These are phyloP conservation scores for Isochrysis galbana DNA, from an alignment of 78 protist genomes.

Conservation along the genomic window DNA sequence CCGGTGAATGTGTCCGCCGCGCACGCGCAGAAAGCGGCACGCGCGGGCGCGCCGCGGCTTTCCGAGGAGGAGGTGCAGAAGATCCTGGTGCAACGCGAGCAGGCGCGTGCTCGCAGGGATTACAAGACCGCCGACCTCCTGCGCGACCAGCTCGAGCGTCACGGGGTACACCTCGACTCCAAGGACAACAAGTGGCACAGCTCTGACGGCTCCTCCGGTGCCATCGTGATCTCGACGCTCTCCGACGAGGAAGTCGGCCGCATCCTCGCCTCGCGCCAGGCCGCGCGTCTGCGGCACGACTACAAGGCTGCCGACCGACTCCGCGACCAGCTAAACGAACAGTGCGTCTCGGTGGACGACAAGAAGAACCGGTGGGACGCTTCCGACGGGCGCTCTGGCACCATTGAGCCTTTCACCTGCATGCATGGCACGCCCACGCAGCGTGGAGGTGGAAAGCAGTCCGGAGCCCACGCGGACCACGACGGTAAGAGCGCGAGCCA, in stretches of 20 bases:
- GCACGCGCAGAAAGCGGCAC: conserved; percentile 28
- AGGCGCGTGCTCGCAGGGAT: conserved; percentile 7
- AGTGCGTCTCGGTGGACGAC: conserved; percentile 5
- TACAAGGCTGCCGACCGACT: neutral
- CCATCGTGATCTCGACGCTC: neutral
- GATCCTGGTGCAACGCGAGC: neutral
- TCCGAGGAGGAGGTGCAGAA: neutral
- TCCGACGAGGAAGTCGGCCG: neutral
- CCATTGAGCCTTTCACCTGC: neutral
- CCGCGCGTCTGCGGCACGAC: neutral
- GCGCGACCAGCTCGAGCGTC: conserved; percentile 9
- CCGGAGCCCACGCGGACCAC: no score
- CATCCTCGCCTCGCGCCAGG: neutral
- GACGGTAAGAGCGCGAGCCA: no score
- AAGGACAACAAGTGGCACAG: conserved; percentile 1
- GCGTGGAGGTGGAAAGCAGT: neutral
- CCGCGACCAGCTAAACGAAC: neutral
- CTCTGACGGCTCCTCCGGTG: neutral
- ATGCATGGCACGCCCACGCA: neutral
- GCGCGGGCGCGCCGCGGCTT: conserved; percentile 1
- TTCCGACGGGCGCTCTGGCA: neutral
- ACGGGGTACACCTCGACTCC: neutral
- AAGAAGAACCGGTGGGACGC: conserved; percentile 15
- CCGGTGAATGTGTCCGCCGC: conserved; percentile 4
- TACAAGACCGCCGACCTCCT: conserved; percentile 12